phyloP scores from a whole-genome alignment of 108 stramenopile species.

The Skeletonema tropicum region DNA sequence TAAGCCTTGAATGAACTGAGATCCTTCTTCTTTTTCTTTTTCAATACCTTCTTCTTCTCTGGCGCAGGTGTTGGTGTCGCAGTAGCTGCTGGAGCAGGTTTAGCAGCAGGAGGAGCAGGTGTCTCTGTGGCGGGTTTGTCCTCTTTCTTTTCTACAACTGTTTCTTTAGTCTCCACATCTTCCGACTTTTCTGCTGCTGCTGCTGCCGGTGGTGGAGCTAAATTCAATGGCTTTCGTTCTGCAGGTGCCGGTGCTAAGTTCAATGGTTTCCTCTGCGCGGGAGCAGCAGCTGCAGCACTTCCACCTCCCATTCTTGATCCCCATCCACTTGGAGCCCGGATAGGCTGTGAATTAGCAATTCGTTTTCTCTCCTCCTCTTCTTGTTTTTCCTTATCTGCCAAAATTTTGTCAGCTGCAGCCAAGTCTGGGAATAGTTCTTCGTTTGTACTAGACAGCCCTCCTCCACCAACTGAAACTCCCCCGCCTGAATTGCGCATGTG shows the following conservation, averaged over 20 bases:
- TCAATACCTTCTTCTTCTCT: slow-evolving; percentile 40
- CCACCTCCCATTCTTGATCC: slow-evolving; percentile 29
- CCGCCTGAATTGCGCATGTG: slow-evolving; percentile 40
- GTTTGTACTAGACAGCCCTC: slow-evolving; percentile 34
- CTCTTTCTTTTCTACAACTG: slow-evolving; percentile 18
- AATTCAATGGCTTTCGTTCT: slow-evolving; percentile 49
- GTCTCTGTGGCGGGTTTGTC: slow-evolving; percentile 9
- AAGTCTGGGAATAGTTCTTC: slow-evolving; percentile 88
- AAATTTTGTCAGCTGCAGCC: slow-evolving; percentile 78
- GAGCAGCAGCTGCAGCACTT: slow-evolving; percentile 9
- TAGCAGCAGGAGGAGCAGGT: slow-evolving; percentile 19
- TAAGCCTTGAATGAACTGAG: slow-evolving; percentile 69
- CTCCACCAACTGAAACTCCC: not conserved
- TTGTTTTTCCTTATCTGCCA: slow-evolving; percentile 69
- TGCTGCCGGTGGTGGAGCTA: slow-evolving; percentile 25
- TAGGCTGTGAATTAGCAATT: slow-evolving; percentile 61
- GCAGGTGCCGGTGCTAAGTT: slow-evolving; percentile 27
- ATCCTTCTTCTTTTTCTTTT: slow-evolving; percentile 93
- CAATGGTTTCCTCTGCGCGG: slow-evolving; percentile 28
- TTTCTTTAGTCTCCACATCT: slow-evolving; percentile 24
- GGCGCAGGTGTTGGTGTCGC: slow-evolving; percentile 34
- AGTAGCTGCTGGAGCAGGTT: slow-evolving; percentile 23
- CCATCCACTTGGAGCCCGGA: slow-evolving; percentile 64
- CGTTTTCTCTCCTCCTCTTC: slow-evolving; percentile 59
- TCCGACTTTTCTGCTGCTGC: slow-evolving; percentile 15